Base-by-base conservation (phyloP, 805 yeast species). In the Pichia ethanolica region DNA sequence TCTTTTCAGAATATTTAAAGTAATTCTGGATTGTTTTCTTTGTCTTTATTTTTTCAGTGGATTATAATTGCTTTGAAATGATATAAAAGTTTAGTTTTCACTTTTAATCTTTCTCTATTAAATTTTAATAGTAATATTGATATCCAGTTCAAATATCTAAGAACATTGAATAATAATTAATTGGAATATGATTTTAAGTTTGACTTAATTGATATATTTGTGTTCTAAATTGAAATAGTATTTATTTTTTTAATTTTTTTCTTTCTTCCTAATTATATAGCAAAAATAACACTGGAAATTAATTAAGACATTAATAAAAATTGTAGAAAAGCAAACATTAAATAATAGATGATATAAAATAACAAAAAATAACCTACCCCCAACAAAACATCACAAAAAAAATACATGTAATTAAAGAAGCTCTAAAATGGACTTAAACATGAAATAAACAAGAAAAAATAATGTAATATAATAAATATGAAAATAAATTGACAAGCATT, bases 241-340 rank as follows among this genome's bases (percentile, higher is more conserved):
- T 20, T 20, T 20, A 20, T 30, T 30, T 30, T 7, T 42, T 28
- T 30, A 5, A 26, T 33, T 32, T 33, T 11, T 14, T 33, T 33
- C 33, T 32, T 33, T 13, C 7, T 28, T 5, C 12, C 28, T 11
- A 5, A 20, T 32, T 11, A 11, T 25, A n/a, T 43, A 26, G 45
- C 39, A 43, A 43, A 43, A 43, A 26, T 43, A 14, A 45, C 41
- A 12, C 42, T 8, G 32, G 44, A 35, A 39, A 27, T 14, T 26
- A n/a, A 40, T 41, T 6, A 32, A 12, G 34, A 43, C 28, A 34
- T 43, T 43, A 39, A 35, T 26, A 4, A 34, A 30, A 42, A 37
- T n/a, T 38, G 26, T 39, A 45, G 47, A 45, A 45, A 45, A 45
- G 47, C 43, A 45, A 45, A 40, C 39, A n/a, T 46, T 35, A 28